phyloP scores from a whole-genome alignment of 176 grass and related monocot genomes.

The Oryza punctata region DNA sequence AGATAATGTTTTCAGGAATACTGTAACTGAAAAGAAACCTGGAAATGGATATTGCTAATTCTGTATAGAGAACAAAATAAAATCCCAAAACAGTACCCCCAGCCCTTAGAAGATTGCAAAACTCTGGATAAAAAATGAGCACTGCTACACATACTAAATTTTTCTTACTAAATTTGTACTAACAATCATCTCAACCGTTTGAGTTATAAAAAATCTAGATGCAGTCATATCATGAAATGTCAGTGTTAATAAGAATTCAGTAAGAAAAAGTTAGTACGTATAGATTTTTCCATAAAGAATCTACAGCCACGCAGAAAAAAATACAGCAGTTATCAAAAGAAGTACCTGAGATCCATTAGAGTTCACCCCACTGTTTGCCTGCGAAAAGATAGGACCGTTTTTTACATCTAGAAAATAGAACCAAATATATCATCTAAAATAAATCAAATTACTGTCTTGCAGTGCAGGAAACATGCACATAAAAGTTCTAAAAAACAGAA shows the following conservation, averaged over 20 bases:
- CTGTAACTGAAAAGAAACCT: background rate
- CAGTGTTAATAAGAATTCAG: too few relatives aligned
- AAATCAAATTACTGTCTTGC: background rate
- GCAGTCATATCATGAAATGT: too few relatives aligned
- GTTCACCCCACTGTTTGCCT: constrained; percentile 92
- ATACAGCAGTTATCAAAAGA: background rate
- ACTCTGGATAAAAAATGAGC: background rate
- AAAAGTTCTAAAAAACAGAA: background rate
- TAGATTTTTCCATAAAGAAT: too few relatives aligned
- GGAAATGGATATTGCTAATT: background rate
- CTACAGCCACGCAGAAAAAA: background rate
- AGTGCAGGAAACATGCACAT: constrained; percentile 4
- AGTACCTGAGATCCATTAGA: constrained; percentile 95
- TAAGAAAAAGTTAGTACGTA: too few relatives aligned
- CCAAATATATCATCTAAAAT: background rate
- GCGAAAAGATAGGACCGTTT: constrained; percentile 17
- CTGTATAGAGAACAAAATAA: background rate
- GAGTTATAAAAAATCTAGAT: too few relatives aligned
- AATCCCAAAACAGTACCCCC: background rate
- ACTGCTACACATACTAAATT: too few relatives aligned
- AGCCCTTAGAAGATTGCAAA: background rate
- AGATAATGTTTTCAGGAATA: constrained; percentile 21
- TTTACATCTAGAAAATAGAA: constrained; percentile 11
- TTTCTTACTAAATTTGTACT: too few relatives aligned
- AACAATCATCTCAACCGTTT: too few relatives aligned